Conservation (phyloP, 2,329 filamentous ascomycete genomes). For the Phialophora macrospora region DNA sequence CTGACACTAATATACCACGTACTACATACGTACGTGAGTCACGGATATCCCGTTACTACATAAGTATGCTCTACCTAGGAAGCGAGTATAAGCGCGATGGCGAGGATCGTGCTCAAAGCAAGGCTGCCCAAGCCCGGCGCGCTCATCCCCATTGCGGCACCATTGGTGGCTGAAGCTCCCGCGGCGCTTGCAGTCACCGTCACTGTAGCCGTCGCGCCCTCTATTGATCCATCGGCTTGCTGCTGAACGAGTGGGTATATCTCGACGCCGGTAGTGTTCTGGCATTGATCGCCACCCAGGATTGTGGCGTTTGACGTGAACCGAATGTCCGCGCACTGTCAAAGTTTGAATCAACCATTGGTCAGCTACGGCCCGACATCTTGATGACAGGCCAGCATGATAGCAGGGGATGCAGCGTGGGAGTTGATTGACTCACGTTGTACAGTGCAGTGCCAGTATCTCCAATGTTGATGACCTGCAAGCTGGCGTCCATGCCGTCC, state of each 20-base stretch:
- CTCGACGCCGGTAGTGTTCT: constrained; percentile 49
- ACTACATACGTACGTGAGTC: no score
- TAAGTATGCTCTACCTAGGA: not conserved
- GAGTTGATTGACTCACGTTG: constrained; percentile 48
- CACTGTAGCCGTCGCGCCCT: constrained; percentile 19
- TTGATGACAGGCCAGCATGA: not conserved
- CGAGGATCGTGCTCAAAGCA: not conserved
- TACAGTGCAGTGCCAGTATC: constrained; percentile 51
- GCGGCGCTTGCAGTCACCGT: constrained; percentile 24
- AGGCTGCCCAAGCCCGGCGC: not conserved
- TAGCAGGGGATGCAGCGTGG: not conserved
- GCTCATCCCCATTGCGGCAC: not conserved
- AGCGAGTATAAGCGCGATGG: not conserved
- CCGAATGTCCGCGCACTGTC: constrained; percentile 52
- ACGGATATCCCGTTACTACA: not conserved
- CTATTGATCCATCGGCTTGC: constrained; percentile 17
- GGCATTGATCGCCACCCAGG: constrained; percentile 46
- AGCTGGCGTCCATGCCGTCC: constrained; percentile 48
- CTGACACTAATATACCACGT: no score
- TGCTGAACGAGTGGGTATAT: constrained; percentile 40
- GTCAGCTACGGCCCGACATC: not conserved
- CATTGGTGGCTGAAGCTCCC: constrained; percentile 8
- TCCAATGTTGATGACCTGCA: constrained; percentile 54
- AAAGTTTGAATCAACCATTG: not conserved
- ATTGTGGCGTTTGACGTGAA: constrained; percentile 48